Evolutionary conservation across 2,329 filamentous ascomycete species (phyloP), one percentile per base, ranked within the genome.

Genomic region (Polychaeton citri): DNA sequence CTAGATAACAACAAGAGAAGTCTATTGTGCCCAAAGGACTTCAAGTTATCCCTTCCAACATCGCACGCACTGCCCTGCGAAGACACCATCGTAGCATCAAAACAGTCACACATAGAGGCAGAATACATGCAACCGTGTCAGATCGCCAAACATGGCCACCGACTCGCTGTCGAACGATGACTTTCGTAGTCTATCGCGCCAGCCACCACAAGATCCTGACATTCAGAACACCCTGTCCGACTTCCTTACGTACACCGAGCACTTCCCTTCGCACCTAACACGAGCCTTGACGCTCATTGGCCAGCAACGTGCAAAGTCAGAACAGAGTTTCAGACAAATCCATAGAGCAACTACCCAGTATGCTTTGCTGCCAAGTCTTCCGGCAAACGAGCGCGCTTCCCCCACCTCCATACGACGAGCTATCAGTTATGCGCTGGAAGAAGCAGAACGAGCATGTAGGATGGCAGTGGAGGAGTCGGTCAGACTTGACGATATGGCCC

Each of bases 221-320:
- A 71, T 74, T 38, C 73, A 78, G 51, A 71, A 73, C 21, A 77
- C 74, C 18, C 71, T 79, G 32, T 76, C 73, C 44, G 75, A 79
- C 54, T 79, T 75, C 55, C 70, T 78, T 39, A 74, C 78, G 55
- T 79, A 79, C 58, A 79, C 75, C 43, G 75, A 79, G 58, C 77
- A 76, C 62, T 75, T 77, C 38, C 75, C 75, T 21, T 72, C 74
- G 7, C 74, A 79, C 52, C 62, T 79, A 17, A 65, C 70, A 39
- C 74, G 75, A 48, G 77, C 74, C 43, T 59, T 79, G 36, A 74
- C 69, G 35, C 63, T 79, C 38, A 76, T 79, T 48, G 64, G 66
- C 43, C 60, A 68, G 41, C 64, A 69, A 43, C 63, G 69, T 41
- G 47, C 52, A 21, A 57, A 56, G 35, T 66, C 65, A 40, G 50